phyloP scores from a whole-genome alignment of 352 stramenopile species.

The Phytophthora constricta region DNA sequence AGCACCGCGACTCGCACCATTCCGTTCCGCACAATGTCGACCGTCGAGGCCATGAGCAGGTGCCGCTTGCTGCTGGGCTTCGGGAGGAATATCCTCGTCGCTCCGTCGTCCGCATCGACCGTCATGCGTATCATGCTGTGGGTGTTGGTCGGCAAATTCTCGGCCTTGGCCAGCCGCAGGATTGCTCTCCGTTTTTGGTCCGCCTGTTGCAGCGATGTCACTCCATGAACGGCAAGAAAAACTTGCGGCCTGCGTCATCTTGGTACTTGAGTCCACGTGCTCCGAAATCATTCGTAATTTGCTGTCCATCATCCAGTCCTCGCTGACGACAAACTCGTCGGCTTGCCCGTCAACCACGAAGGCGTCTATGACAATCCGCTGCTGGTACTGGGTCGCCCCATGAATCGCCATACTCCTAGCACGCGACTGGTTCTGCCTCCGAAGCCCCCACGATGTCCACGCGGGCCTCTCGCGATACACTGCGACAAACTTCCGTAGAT shows the following conservation, averaged over 20 bases:
- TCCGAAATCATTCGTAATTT: no score
- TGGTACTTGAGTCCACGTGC: no score
- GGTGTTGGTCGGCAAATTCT: constrained; percentile 16
- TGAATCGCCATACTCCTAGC: constrained; percentile 4
- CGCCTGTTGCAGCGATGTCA: neutral
- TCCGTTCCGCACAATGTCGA: constrained; percentile 5
- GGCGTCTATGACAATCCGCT: neutral
- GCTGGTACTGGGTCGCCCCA: neutral
- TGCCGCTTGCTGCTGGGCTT: constrained; percentile 1
- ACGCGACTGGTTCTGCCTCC: neutral
- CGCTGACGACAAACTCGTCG: constrained; percentile 8
- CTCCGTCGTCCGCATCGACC: constrained; percentile 16
- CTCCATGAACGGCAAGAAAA: constrained; percentile 8
- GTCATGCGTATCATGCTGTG: neutral
- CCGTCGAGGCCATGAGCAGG: constrained; percentile 16
- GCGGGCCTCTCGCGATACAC: neutral
- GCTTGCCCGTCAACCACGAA: constrained; percentile 6
- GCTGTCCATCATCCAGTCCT: no score
- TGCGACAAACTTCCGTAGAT: neutral
- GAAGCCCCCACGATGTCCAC: neutral
- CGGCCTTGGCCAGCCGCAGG: constrained; percentile 5
- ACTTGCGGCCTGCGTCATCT: neutral
- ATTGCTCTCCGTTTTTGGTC: neutral
- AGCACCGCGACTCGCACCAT: constrained; percentile 8
- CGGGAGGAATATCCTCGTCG: constrained; percentile 6